phyloP scores from a whole-genome alignment of 345 rosid species.

The Boechera stricta region DNA sequence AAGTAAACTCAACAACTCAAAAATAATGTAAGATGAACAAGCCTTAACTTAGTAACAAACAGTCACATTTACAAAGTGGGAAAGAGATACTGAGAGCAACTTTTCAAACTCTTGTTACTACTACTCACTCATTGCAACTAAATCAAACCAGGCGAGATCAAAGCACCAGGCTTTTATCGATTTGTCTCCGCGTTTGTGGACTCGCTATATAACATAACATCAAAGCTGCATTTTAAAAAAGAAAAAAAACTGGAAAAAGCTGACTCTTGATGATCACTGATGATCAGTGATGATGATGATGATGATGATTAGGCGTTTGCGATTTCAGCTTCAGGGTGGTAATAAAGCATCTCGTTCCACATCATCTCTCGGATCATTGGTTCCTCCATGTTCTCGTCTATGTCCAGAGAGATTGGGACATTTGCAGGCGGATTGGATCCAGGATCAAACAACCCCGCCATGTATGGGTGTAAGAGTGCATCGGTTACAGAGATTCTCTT shows the following conservation, averaged over 20 bases:
- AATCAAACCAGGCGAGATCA: slow-evolving; percentile 29
- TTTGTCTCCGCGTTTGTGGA: slow-evolving; percentile 7
- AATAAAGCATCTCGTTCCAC: slow-evolving; percentile 80
- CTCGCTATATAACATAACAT: slow-evolving; percentile 39
- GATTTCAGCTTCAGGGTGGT: slow-evolving; percentile 67
- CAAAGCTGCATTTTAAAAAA: slow-evolving; percentile 27
- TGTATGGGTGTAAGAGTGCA: slow-evolving; percentile 84
- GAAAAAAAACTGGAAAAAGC: slow-evolving; percentile 13
- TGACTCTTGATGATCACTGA: slow-evolving; percentile 27
- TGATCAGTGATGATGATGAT: background rate
- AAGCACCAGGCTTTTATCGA: slow-evolving; percentile 14
- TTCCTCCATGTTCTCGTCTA: slow-evolving; percentile 67
- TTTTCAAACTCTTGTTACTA: slow-evolving; percentile 36
- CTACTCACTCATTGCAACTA: slow-evolving; percentile 39
- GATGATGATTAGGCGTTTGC: slow-evolving; percentile 40
- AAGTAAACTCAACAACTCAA: slow-evolving; percentile 18
- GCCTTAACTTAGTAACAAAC: slow-evolving; percentile 32
- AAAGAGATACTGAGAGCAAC: slow-evolving; percentile 14
- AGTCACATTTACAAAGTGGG: slow-evolving; percentile 35
- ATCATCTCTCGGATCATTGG: slow-evolving; percentile 71
- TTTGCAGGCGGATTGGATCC: slow-evolving; percentile 67
- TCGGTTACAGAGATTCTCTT: slow-evolving; percentile 73
- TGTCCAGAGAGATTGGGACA: slow-evolving; percentile 65
- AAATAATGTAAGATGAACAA: slow-evolving; percentile 23
- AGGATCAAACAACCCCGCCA: slow-evolving; percentile 70